Percentiles rank a stretch among this genome's conserved stretches.
These are phyloP conservation scores for Venturia oleaginea DNA, from an alignment of 2,329 filamentous ascomycete genomes.

Conservation along the genomic window DNA sequence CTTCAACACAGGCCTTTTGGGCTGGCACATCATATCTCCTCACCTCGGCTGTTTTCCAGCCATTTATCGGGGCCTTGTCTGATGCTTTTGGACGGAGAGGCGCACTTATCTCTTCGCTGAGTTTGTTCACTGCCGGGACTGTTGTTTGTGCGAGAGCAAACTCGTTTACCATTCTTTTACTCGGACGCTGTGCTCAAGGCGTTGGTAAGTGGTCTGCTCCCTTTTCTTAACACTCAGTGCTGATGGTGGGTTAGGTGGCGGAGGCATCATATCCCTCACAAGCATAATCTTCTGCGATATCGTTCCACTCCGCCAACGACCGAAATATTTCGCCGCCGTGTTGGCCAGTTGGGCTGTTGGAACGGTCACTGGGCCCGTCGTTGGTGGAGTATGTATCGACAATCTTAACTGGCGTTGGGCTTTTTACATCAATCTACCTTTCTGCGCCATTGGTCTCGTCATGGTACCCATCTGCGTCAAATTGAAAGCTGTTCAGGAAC, in stretches of 20 bases:
- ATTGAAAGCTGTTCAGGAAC: neutral
- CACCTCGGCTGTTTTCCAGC: conserved; percentile 53
- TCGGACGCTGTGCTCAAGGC: conserved; percentile 25
- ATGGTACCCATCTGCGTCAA: conserved; percentile 8
- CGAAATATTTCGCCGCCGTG: conserved; percentile 11
- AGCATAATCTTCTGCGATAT: conserved; percentile 17
- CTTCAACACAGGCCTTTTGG: conserved; percentile 59
- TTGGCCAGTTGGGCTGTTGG: conserved; percentile 23
- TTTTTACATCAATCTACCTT: conserved; percentile 35
- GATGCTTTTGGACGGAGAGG: conserved; percentile 39
- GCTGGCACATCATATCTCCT: conserved; percentile 63
- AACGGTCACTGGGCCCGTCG: conserved; percentile 25
- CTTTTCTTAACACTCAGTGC: conserved; percentile 17
- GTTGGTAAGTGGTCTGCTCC: conserved; percentile 44
- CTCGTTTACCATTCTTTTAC: conserved; percentile 24
- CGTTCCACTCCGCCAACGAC: conserved; percentile 15
- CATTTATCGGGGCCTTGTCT: conserved; percentile 36
- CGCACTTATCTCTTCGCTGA: conserved; percentile 29
- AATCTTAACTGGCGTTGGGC: conserved; percentile 24
- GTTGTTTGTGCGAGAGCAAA: conserved; percentile 33
- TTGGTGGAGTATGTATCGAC: conserved; percentile 23
- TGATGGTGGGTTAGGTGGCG: neutral
- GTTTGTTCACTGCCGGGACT: conserved; percentile 37
- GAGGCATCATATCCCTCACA: conserved; percentile 26
- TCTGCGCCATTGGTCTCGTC: conserved; percentile 28